phyloP scores from a whole-genome alignment of 306 rosid genomes.

The Arachis stenosperma region DNA sequence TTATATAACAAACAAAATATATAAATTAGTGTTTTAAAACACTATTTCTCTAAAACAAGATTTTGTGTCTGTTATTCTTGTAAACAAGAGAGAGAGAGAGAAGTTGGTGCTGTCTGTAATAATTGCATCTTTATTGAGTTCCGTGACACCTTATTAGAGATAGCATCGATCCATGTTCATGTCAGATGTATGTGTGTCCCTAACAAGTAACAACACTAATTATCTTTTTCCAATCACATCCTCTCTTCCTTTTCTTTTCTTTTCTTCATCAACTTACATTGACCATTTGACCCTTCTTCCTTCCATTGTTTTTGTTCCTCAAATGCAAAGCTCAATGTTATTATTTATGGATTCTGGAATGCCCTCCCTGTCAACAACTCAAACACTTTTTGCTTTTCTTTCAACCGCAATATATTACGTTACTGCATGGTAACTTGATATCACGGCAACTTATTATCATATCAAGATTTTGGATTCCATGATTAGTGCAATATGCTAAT shows the following conservation, averaged over 20 bases:
- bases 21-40: too few species aligned
- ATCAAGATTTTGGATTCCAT: neutral
- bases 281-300: conserved; percentile 27
- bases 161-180: conserved; percentile 38
- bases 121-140: conserved; percentile 77
- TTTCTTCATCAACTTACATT: conserved; percentile 7
- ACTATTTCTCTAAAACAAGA: too few species aligned
- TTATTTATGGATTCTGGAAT: neutral
- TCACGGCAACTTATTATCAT: neutral
- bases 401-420: neutral
- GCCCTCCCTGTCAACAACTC: conserved; percentile 1
- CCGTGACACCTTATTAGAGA: conserved; percentile 43
- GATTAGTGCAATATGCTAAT: too few species aligned
- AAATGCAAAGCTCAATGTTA: neutral
- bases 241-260: neutral
- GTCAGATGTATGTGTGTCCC: conserved; percentile 32
- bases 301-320: neutral
- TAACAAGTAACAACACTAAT: conserved; percentile 40
- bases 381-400: conserved; percentile 29
- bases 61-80: too few species aligned
- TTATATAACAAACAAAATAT: too few species aligned
- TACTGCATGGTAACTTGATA: conserved; percentile 24
- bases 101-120: conserved; percentile 45
- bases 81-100: neutral
- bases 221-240: conserved; percentile 1